Conservation (phyloP, 2,329 filamentous ascomycete genomes). For the Cryphonectria japonica region DNA sequence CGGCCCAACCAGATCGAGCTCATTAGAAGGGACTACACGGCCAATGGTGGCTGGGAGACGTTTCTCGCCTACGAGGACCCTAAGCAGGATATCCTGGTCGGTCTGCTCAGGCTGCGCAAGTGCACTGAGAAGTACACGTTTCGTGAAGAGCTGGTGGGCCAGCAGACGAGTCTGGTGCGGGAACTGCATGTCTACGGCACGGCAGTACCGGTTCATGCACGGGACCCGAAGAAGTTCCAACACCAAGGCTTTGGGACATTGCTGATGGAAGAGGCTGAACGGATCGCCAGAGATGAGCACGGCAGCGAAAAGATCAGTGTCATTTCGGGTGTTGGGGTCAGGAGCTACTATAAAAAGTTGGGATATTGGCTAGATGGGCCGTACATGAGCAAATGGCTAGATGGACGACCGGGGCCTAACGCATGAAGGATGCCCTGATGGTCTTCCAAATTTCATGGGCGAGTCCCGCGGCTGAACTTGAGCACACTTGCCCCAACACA, state of each 20-base stretch:
- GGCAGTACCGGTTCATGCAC: slow-evolving; percentile 94
- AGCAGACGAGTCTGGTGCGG: slow-evolving; percentile 88
- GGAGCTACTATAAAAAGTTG: slow-evolving; percentile 91
- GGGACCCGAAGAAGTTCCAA: slow-evolving; percentile 96
- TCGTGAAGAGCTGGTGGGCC: slow-evolving; percentile 80
- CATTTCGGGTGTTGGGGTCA: slow-evolving; percentile 95
- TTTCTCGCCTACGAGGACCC: slow-evolving; percentile 98
- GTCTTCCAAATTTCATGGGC: neutral
- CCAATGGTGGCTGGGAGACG: slow-evolving; percentile 98
- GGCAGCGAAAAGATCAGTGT: slow-evolving; percentile 93
- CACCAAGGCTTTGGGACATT: slow-evolving; percentile 97
- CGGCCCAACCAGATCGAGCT: slow-evolving; percentile 95
- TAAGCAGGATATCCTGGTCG: slow-evolving; percentile 97
- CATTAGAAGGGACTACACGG: slow-evolving; percentile 88
- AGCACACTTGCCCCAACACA: neutral
- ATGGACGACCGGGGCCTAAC: slow-evolving; percentile 46
- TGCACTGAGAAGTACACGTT: slow-evolving; percentile 93
- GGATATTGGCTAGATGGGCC: slow-evolving; percentile 94
- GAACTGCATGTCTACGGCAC: slow-evolving; percentile 97
- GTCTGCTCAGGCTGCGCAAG: slow-evolving; percentile 83
- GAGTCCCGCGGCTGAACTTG: neutral
- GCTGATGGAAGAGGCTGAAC: slow-evolving; percentile 96
- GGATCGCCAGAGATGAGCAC: slow-evolving; percentile 93
- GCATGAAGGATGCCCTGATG: neutral
- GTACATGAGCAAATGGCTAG: slow-evolving; percentile 73